Base-by-base conservation (phyloP, 2,329 filamentous ascomycete genomes). In the Neopestalotiopsis clavispora region DNA sequence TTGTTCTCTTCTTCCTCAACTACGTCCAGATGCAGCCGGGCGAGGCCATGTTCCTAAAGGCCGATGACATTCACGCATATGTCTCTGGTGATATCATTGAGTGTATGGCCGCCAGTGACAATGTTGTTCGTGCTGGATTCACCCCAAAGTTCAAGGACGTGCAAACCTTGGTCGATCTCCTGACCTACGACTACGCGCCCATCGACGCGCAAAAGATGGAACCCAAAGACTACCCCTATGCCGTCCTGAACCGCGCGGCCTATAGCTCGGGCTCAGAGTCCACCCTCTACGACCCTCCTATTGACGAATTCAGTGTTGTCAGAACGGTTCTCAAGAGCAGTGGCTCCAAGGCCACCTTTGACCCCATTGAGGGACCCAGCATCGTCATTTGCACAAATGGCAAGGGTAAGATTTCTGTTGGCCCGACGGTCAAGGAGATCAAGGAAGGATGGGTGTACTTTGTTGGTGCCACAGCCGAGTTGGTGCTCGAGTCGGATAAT, bases 81-180 rank as follows among this genome's bases (percentile, higher is more conserved):
- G 83, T 97, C 58, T 94, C 91, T 2, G 94, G 94, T 69, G 95
- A 99, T 77, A 97, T 99, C 74, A 94, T 99, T 79, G 96, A 99
- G 82, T 99, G 96, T 85, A 99, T 99, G 96, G 96, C 96, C 0
- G 92, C 94, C 9, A 97, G 94, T n/a, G 96, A 99, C 86, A 99
- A 99, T 74, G 96, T 99, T 45, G 95, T 99, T 65, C 94, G 96
- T 68, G 96, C 96, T 0, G 96, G 96, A 58, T 96, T 99, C 81
- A 99, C 96, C 0, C 96, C 96, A 68, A 99, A 99, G 80, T 99
- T 97, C 87, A 98, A 98, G 84, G 96, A 99, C 75, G 94, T 98
- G 28, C 83, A 90, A 67, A 98, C 94, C 0, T 86, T 99, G 12
- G 94, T 95, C 42, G 87, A 90, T 71, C 97, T 97, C 91, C 84